These are phyloP conservation scores for Haematococcus lacustris DNA, from an alignment of 139 green algal species.

Conservation along the genomic window DNA sequence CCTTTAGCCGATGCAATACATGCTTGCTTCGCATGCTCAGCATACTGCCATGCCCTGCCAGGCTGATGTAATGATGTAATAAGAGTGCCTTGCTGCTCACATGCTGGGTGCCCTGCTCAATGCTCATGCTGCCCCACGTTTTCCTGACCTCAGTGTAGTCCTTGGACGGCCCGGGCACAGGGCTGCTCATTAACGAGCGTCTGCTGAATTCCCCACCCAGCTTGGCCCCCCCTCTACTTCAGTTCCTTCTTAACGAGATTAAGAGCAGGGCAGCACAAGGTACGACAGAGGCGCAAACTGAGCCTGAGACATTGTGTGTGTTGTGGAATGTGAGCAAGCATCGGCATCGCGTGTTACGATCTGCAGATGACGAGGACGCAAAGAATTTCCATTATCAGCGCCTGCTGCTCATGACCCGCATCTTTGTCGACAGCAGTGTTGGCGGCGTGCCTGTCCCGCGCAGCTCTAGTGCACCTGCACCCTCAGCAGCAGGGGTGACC, in stretches of 20 bases:
- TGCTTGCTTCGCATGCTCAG: no score
- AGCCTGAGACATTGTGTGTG: not conserved
- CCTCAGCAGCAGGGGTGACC: not conserved
- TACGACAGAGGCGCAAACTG: not conserved
- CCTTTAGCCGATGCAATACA: no score
- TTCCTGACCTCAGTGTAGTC: conserved; percentile 23
- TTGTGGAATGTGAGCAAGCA: not conserved
- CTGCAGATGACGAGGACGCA: not conserved
- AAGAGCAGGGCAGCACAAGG: conserved; percentile 46
- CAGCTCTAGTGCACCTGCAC: not conserved
- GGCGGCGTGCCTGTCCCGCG: not conserved
- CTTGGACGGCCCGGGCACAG: conserved; percentile 36
- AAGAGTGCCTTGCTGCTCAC: no score
- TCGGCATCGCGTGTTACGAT: not conserved
- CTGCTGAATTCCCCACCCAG: conserved; percentile 83
- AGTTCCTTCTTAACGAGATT: conserved; percentile 78
- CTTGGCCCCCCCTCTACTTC: conserved; percentile 70
- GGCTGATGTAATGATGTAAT: no score
- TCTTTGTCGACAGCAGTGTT: conserved; percentile 42
- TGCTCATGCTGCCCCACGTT: not conserved
- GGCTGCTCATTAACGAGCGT: conserved; percentile 79
- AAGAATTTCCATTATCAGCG: conserved; percentile 46
- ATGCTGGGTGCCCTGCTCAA: not conserved
- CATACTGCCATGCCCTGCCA: no score
- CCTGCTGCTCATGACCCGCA: conserved; percentile 57